Evolutionary conservation across 2,329 filamentous ascomycete species (phyloP), one percentile per base, ranked within the genome.

Genomic region (Myotisia sp.): DNA sequence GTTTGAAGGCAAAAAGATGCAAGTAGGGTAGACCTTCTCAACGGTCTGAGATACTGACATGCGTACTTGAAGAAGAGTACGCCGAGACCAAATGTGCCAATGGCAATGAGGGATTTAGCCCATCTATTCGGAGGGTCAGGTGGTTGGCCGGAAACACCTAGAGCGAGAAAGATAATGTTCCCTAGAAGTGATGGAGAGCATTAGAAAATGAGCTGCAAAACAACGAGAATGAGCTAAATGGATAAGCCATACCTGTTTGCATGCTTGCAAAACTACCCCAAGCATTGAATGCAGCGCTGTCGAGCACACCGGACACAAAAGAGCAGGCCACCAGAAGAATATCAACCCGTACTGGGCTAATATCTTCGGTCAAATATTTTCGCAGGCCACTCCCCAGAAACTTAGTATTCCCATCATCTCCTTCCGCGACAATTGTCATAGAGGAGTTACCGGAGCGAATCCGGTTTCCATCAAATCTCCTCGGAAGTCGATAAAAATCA

Each of bases 81-180:
- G 39, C 58, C 53, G 7, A 48, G 12, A n/a, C 59, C 39, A 43
- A 60, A 63, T 20, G 53, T 46, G 5, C 39, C 41, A 1, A 63
- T 47, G n/a, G 59, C 50, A 13, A 56, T 54, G 21, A 63, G 50
- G 3, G 58, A 59, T 41, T 62, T 62, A 40, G 56, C 53, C 53
- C 58, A 63, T 27, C 56, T 54, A 33, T 56, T 57, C 4, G 49
- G 45, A 20, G 58, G 58, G 22, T 52, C 51, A 19, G 47, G 42
- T n/a, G 58, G 59, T 39, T 61, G 57, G 6, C 55, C 51, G 4
- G 56, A 56, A n/a, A 45, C 48, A 28, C 60, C 59, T 4, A 63
- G 50, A 8, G 56, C 60, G 10, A 62, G 50, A 42, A 62, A 63
- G 30, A 63, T 48, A 5, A 56, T 56, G 42, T 63, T 63, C 22